Evolutionary conservation across 768 basidiomycete genomes (phyloP).

Genomic region (Kwoniella pini): DNA sequence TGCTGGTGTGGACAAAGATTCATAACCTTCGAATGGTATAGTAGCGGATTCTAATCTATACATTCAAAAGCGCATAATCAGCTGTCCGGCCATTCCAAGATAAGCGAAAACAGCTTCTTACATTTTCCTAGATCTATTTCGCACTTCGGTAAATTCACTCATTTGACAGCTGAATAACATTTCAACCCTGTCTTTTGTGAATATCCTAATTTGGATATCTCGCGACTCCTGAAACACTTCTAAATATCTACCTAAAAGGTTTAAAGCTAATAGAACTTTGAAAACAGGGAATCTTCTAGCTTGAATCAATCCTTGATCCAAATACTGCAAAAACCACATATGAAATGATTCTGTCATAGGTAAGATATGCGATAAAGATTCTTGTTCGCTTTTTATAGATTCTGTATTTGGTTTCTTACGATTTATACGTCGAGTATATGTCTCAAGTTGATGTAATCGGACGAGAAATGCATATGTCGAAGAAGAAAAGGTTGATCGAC

Average conservation of each 20-base stretch:
- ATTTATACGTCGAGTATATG: background rate
- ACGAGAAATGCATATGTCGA: slow-evolving; percentile 31
- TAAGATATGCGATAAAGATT: background rate
- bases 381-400: background rate
- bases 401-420: slow-evolving; percentile 7
- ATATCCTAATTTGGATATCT: slow-evolving; percentile 14
- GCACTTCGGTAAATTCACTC: slow-evolving; percentile 51
- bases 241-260: slow-evolving; percentile 27
- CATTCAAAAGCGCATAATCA: background rate
- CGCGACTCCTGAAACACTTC: slow-evolving; percentile 20
- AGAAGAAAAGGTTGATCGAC: slow-evolving; percentile 36
- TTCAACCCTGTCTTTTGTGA: slow-evolving; percentile 39
- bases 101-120: too few species aligned
- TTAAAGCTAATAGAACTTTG: slow-evolving; percentile 28
- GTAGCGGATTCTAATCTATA: slow-evolving; percentile 37
- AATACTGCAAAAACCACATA: slow-evolving; percentile 32
- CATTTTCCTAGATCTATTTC: slow-evolving; percentile 41
- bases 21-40: slow-evolving; percentile 42
- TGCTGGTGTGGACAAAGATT: slow-evolving; percentile 14
- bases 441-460: slow-evolving; percentile 17
- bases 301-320: slow-evolving; percentile 27
- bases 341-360: slow-evolving; percentile 10
- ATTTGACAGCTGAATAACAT: slow-evolving; percentile 44
- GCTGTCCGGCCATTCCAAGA: too few species aligned
- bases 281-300: slow-evolving; percentile 33